Base-by-base conservation (phyloP, 352 stramenopile species). In the Globisporangium okanoganense region DNA sequence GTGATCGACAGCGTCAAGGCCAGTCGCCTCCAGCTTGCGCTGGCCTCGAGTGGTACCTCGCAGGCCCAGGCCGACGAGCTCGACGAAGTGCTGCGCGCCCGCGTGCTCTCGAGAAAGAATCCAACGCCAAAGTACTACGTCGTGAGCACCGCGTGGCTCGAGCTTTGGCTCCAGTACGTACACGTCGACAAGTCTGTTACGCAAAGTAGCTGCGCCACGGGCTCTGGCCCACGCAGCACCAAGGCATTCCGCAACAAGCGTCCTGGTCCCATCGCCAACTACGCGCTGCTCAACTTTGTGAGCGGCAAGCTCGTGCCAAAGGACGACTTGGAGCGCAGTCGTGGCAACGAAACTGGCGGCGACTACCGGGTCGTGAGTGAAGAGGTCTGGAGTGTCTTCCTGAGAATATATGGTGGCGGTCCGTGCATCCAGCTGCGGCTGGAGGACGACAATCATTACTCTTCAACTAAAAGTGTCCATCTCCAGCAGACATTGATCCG, bases 131-230 rank as follows among this genome's bases (percentile, higher is more conserved):
- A 65, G 7, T 78, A 84, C 53, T 82, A 82, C 64, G 64, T 90
- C 14, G 78, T 90, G 18, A 82, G 70, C 48, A 81, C 77, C 0
- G 51, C 66, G 29, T 90, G 81, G 81, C 74, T 90, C 14, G 71
- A 86, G 31, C 73, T 82, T 65, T 90, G 81, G 81, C 60, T 88
- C 31, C 70, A 82, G 50, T 90, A 88, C 52, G 78, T 90, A 25
- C 75, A 82, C 45, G 58, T 78, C 12, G 74, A 87, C 61, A 56
- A 65, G 2, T 2, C n/a, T n/a, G n/a, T n/a, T n/a, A n/a, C n/a
- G n/a, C n/a, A n/a, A n/a, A n/a, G n/a, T n/a, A n/a, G n/a, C n/a
- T n/a, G n/a, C n/a, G n/a, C n/a, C n/a, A n/a, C 40, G 25, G 24
- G 48, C n/a, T 69, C 66, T 9, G 29, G 29, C 6, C 29, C 29